Base-by-base conservation (phyloP, 225 moss, liverwort and hornwort species). In the Pseudisothecium myosuroides region DNA sequence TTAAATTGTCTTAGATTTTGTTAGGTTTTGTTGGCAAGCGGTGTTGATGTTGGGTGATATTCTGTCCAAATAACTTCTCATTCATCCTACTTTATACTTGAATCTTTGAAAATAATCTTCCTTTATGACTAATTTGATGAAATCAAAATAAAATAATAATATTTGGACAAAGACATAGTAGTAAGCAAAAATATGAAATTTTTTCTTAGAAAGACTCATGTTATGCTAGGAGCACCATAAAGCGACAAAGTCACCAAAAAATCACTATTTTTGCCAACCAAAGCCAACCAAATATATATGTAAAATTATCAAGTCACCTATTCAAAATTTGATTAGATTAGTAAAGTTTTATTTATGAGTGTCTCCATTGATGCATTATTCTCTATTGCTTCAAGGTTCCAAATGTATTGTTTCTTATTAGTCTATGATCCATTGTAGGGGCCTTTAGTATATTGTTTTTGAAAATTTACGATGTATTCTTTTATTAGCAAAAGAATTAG, bases 121-220 rank as follows among this genome's bases (percentile, higher is more conserved):
- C 6, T 54, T 24, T 37, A 16, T 78, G n/a, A 56, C 11, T 6
- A 27, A 10, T n/a, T 78, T n/a, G 56, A 37, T 56, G 26, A 37
- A 37, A 54, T 36, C 54, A 54, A 54, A 77, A 24, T 24, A 24
- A 76, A 52, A 3, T 36, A 23, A 32, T 15, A 10, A 77, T 37
- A 24, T 14, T 55, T 54, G 37, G 3, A 36, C 55, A 23, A 54
- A 55, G 16, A 7, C 37, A 37, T 55, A 23, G 0, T 34, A 50
- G 2, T 34, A 32, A 32, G 22, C 1, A 13, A 36, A 50, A 50
- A 21, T 13, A 36, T 76, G 5, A 75, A 31, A 1, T 73, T 41
- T 27, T 52, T n/a, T n/a, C n/a, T n/a, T n/a, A 1, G 5, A 69
- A 11, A 47, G 3, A 4, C 4, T 1, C 0, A 10, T 7, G n/a